A percentile compares a stretch with the other conserved stretches of the same genome.
These are phyloP conservation scores for Acmispon strigosus DNA, from an alignment of 306 rosid species.

Conservation along the genomic window DNA sequence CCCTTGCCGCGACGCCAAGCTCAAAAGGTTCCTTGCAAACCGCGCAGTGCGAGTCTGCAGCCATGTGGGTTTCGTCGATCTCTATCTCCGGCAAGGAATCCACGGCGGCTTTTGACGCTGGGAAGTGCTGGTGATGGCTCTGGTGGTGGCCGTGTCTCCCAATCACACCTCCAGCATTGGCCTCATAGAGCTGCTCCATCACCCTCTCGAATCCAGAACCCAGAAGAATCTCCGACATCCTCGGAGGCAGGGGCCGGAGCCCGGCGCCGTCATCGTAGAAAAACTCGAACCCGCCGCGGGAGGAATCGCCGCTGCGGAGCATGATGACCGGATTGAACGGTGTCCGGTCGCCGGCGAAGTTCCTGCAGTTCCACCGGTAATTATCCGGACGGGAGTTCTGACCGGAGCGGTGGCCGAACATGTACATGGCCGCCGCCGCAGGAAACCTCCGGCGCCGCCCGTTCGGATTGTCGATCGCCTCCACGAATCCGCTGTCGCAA, in stretches of 20 bases:
- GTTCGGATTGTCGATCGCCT: constrained; percentile 23
- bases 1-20: neutral
- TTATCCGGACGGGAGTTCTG: constrained; percentile 22
- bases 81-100: constrained; percentile 46
- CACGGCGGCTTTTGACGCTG: constrained; percentile 53
- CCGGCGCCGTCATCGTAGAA: constrained; percentile 56
- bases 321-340: constrained; percentile 63
- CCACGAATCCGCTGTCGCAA: constrained; percentile 68
- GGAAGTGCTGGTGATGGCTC: neutral
- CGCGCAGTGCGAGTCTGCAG: constrained; percentile 53
- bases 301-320: constrained; percentile 27
- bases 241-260: constrained; percentile 49
- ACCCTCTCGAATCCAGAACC: constrained; percentile 68
- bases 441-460: constrained; percentile 29
- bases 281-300: constrained; percentile 41
- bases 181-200: constrained; percentile 48
- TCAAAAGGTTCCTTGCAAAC: constrained; percentile 67
- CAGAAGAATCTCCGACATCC: constrained; percentile 58
- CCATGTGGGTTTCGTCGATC: constrained; percentile 25
- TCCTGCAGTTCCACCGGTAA: constrained; percentile 4
- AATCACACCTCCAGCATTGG: constrained; percentile 15
- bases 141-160: constrained; percentile 4
- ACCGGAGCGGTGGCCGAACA: constrained; percentile 30
- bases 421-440: constrained; percentile 38
- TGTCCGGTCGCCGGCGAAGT: neutral